A percentile compares a stretch with the other conserved stretches of the same genome.
phyloP scores from a whole-genome alignment of 345 rosid species.

The Gossypium australe region DNA sequence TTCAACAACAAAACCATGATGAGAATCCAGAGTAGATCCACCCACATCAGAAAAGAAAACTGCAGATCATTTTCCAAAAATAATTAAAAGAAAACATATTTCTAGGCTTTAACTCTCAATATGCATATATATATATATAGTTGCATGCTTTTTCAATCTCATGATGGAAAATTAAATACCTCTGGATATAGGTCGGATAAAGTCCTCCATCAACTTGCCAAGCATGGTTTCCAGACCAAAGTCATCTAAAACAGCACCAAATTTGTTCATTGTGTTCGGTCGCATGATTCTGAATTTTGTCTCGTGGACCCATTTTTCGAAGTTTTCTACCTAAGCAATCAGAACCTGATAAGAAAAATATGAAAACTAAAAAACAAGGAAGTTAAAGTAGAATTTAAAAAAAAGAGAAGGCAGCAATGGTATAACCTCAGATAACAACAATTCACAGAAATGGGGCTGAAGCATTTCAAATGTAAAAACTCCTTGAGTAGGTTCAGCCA shows the following conservation, averaged over 20 bases:
- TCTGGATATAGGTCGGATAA: constrained; percentile 67
- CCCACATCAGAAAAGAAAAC: constrained; percentile 88
- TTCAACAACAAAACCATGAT: constrained; percentile 95
- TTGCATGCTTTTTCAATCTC: neutral
- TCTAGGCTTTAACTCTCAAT: neutral
- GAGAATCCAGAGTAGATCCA: constrained; percentile 81
- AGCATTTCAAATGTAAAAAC: constrained; percentile 78
- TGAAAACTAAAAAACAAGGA: constrained; percentile 22
- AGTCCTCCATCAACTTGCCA: constrained; percentile 71
- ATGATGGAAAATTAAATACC: constrained; percentile 30
- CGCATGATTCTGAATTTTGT: constrained; percentile 75
- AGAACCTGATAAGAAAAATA: constrained; percentile 41
- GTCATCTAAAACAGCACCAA: constrained; percentile 92
- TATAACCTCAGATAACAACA: constrained; percentile 70
- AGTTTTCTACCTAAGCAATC: constrained; percentile 73
- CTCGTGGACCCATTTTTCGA: constrained; percentile 78
- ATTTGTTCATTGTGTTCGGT: constrained; percentile 92
- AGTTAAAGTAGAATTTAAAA: neutral
- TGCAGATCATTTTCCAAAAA: constrained; percentile 26
- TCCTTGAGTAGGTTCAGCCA: constrained; percentile 61
- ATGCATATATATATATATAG: neutral
- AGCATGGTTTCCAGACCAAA: constrained; percentile 91
- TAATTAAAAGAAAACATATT: neutral
- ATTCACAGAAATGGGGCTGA: constrained; percentile 62
- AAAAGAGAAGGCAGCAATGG: constrained; percentile 5